Conservation (phyloP, 768 basidiomycete genomes). For the Suillus subluteus region DNA sequence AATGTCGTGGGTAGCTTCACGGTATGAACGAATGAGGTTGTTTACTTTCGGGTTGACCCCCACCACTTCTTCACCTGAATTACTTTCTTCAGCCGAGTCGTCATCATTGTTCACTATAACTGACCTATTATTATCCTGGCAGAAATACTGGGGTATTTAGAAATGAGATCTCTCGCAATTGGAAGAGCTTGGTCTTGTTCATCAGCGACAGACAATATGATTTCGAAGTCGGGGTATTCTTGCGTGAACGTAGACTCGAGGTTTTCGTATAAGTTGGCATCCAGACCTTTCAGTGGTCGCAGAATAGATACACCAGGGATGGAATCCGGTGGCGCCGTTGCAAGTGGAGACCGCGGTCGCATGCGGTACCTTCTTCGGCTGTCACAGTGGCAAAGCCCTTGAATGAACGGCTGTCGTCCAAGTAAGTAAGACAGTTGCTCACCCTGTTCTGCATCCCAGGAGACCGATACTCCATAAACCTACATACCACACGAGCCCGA, state of each 20-base stretch:
- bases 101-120: slow-evolving; percentile 2
- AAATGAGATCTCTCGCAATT: slow-evolving; percentile 76
- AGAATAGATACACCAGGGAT: slow-evolving; percentile 93
- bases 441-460: slow-evolving; percentile 74
- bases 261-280: slow-evolving; percentile 95
- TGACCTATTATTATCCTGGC: slow-evolving; percentile 74
- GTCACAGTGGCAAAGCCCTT: background rate
- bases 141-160: slow-evolving; percentile 76
- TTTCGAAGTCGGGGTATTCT: slow-evolving; percentile 90
- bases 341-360: slow-evolving; percentile 63
- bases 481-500: slow-evolving; percentile 62
- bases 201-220: slow-evolving; percentile 90
- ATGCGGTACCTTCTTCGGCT: slow-evolving; percentile 80
- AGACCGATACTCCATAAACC: slow-evolving; percentile 67
- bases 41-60: slow-evolving; percentile 98
- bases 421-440: slow-evolving; percentile 32
- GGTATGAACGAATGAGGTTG: slow-evolving; percentile 88
- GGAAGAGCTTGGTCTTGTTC: slow-evolving; percentile 86
- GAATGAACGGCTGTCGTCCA: background rate
- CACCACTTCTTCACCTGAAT: slow-evolving; percentile 75
- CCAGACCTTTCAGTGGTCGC: slow-evolving; percentile 92
- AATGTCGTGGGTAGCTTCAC: slow-evolving; percentile 81
- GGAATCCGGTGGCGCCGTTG: slow-evolving; percentile 45
- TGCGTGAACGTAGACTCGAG: slow-evolving; percentile 91
- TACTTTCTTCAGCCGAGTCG: slow-evolving; percentile 8